Evolutionary conservation across 179 eudicot genomes (phyloP), one percentile per base, ranked within the genome.

Genomic region (Spergularia azorica): DNA sequence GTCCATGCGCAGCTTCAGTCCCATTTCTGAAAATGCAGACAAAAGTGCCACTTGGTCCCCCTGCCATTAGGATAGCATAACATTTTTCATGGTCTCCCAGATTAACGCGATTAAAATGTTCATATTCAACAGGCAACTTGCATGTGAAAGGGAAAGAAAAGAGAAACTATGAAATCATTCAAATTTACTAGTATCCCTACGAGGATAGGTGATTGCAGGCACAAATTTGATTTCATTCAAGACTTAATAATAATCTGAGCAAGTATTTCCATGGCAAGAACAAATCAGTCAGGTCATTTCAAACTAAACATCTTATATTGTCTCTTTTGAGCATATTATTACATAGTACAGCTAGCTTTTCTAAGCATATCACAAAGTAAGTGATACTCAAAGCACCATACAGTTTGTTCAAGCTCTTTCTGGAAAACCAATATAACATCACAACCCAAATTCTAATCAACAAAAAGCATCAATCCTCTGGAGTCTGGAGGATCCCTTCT

Each of bases 21-120:
- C 98, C 98, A 95, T 95, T 84, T 95, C 99, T 32, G 89, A 82
- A 81, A 95, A 90, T 56, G 99, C 96, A 79, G 99, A 93, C 84
- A 95, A 80, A 86, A 95, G 96, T 50, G 99, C 99, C 78, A 91
- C 99, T 76, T 93, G 94, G 83, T 95, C 99, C 43, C 99, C 99
- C 99, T 95, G 87, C 81, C 72, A 73, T 68, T 38, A 46, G 16
- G 10, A 69, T 14, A 81, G 71, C 67, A 68, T 55, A 68, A 78
- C 63, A 32, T 56, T 38, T 17, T 70, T 38, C 57, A 54, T 14
- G 39, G 65, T 51, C 74, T 43, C 59, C 14, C 63, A 48, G 26
- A 15, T 43, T 12, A 58, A 17, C 68, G 17, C 46, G 26, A 21
- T 16, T 21, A 21, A 26, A 50, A 21, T 26, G 43, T 21, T 70